Percentiles rank a stretch among this genome's conserved stretches.
phyloP scores from a whole-genome alignment of 352 stramenopile species.

The Phytopythium boreale region DNA sequence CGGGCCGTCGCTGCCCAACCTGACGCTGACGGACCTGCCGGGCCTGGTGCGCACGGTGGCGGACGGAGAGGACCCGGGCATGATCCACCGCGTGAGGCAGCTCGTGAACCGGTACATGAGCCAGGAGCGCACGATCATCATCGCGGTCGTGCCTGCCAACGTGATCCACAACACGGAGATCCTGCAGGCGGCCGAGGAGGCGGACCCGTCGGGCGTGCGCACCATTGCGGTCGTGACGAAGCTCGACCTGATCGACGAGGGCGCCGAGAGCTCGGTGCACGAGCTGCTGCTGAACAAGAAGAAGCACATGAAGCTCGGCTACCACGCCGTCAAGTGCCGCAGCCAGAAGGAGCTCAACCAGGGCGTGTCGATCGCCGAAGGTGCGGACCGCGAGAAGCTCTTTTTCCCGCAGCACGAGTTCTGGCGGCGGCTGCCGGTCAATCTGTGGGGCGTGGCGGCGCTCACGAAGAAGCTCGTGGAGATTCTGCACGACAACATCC shows the following conservation, averaged over 20 bases:
- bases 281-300: conserved; percentile 77
- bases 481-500: conserved; percentile 53
- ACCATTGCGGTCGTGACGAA: conserved; percentile 90
- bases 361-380: conserved; percentile 51
- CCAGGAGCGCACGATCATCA: conserved; percentile 77
- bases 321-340: conserved; percentile 87
- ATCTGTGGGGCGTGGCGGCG: conserved; percentile 31
- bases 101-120: conserved; percentile 73
- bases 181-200: conserved; percentile 57
- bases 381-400: conserved; percentile 39
- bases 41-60: conserved; percentile 70
- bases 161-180: conserved; percentile 87
- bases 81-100: conserved; percentile 66
- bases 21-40: conserved; percentile 82
- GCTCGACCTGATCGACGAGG: conserved; percentile 84
- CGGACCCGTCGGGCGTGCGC: conserved; percentile 58
- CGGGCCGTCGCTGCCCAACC: conserved; percentile 56
- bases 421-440: conserved; percentile 26
- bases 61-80: conserved; percentile 56
- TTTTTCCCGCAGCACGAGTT: conserved; percentile 58
- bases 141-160: conserved; percentile 83
- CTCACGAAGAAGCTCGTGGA: conserved; percentile 34
- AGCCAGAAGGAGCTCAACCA: conserved; percentile 66
- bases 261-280: conserved; percentile 61
- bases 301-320: conserved; percentile 60